Base-by-base conservation (phyloP, 305 asterid genomes). In the Euphrasia arctica region DNA sequence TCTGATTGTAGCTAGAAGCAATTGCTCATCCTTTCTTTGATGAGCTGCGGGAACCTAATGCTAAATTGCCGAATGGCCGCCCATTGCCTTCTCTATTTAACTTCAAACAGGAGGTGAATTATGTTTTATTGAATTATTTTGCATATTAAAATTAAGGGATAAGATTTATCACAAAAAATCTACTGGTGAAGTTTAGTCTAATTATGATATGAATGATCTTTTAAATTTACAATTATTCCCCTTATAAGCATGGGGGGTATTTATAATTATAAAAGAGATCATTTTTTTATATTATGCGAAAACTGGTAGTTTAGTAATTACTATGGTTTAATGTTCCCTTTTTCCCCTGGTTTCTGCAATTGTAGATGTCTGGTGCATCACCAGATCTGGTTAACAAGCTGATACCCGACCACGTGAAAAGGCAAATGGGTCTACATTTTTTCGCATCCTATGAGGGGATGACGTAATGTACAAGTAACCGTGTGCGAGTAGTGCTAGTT, bases 11-110 rank as follows among this genome's bases (percentile, higher is more conserved):
- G 98, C 94, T 93, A 55, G 98, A 93, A 72, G 98, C 96, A 42
- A 82, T 90, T 66, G 89, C 97, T 10, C 98, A 90, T 83, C 82
- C 96, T 67, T 93, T 93, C 84, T 93, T 93, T 74, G 92, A 93
- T 72, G 98, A 87, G 73, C 86, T 93, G 11, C 91, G 98, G 32
- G 95, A 93, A 58, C 96, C 95, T 66, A 90, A 86, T 88, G 84
- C 83, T 25, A 85, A 92, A 51, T 81, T 92, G 74, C 96, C 94
- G 31, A 90, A 88, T 75, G 95, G 97, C 28, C 88, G 91, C 63
- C 95, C 91, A 45, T 74, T 93, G 71, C 98, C 95, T 5, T 89
- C 94, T 62, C 84, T 90, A 18, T 93, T 90, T 74, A 84, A 90
- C 79, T 93, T 90, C 84, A 85, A 92, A 73, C 91, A 87, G 71